These are phyloP conservation scores for Pseudogymnoascus destructans DNA, from an alignment of 2,329 filamentous ascomycete species.

Conservation along the genomic window DNA sequence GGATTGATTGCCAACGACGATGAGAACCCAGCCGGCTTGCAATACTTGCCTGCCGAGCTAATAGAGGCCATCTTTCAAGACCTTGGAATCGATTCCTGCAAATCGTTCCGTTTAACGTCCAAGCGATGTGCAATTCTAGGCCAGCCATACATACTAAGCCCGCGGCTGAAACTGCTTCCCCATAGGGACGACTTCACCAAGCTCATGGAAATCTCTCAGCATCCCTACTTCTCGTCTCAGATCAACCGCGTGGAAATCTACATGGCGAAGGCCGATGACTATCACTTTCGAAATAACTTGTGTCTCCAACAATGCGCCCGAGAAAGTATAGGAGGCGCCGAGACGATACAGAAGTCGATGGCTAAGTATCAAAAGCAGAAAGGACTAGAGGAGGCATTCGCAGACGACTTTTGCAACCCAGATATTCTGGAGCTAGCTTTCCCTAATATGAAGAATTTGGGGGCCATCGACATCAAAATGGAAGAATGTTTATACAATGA, in stretches of 20 bases:
- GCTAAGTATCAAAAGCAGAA: constrained; percentile 23
- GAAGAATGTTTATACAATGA: constrained; percentile 4
- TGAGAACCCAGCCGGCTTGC: background rate
- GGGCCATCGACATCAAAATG: constrained; percentile 16
- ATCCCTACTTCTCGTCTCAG: constrained; percentile 18
- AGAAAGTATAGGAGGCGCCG: constrained; percentile 20
- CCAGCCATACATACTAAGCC: constrained; percentile 19
- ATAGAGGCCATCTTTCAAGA: constrained; percentile 16
- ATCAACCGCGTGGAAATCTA: constrained; percentile 17
- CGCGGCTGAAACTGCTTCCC: constrained; percentile 16
- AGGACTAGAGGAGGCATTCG: constrained; percentile 20
- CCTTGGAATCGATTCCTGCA: constrained; percentile 14
- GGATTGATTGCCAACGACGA: background rate
- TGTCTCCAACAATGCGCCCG: constrained; percentile 21
- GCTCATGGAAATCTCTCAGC: constrained; percentile 17
- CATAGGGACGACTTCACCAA: constrained; percentile 18
- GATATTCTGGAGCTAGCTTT: constrained; percentile 15
- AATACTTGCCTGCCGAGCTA: constrained; percentile 18
- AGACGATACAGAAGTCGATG: constrained; percentile 24
- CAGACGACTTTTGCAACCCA: constrained; percentile 16
- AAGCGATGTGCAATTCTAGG: constrained; percentile 18
- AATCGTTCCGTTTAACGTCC: constrained; percentile 17
- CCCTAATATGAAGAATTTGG: constrained; percentile 16
- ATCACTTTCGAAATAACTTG: constrained; percentile 22
- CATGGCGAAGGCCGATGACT: constrained; percentile 23